These are phyloP conservation scores for Rhododendron williamsianum DNA, from an alignment of 148 eudicot species.

Conservation along the genomic window DNA sequence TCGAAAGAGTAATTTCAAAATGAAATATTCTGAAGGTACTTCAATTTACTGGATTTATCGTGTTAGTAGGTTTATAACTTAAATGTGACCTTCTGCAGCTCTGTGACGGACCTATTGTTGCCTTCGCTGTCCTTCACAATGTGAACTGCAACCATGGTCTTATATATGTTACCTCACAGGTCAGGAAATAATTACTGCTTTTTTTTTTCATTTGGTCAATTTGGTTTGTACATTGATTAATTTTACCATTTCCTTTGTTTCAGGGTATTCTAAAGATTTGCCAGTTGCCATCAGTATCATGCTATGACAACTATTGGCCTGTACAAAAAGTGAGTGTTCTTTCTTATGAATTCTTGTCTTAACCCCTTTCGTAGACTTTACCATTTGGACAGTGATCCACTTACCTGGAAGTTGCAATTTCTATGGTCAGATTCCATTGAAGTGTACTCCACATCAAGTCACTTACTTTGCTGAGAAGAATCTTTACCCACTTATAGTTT, in stretches of 20 bases:
- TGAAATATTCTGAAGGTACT: background rate
- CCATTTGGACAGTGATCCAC: constrained; percentile 2
- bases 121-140: constrained; percentile 96
- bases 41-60: background rate
- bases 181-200: constrained; percentile 19
- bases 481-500: constrained; percentile 83
- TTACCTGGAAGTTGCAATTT: constrained; percentile 14
- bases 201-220: background rate
- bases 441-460: constrained; percentile 98
- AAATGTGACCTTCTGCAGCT: constrained; percentile 42
- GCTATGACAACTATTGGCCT: constrained; percentile 95
- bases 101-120: constrained; percentile 88
- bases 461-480: constrained; percentile 94
- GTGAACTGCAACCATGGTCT: constrained; percentile 95
- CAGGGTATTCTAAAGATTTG: constrained; percentile 91
- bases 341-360: constrained; percentile 2
- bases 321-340: constrained; percentile 62
- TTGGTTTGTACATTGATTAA: background rate
- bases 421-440: constrained; percentile 67
- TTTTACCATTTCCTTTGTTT: constrained; percentile 10
- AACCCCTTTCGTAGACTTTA: background rate
- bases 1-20: background rate
- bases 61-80: background rate
- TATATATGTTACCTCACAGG: constrained; percentile 89
- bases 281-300: constrained; percentile 64